These are phyloP conservation scores for Monosporascus sp. DNA, from an alignment of 2,329 filamentous ascomycete species.

Conservation along the genomic window DNA sequence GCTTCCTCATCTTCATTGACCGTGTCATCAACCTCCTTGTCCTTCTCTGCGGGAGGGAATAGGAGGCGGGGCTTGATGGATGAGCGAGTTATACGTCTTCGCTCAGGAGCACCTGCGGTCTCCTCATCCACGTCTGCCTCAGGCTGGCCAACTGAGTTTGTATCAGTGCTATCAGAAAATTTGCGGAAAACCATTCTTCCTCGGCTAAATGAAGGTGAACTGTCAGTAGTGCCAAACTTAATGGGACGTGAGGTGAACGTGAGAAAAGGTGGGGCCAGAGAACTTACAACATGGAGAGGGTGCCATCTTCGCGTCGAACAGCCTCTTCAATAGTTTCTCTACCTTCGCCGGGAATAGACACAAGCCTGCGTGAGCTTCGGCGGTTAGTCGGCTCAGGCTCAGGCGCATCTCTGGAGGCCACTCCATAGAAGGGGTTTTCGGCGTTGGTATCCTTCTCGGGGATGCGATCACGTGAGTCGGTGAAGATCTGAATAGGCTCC, in stretches of 20 bases:
- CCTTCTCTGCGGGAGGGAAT: conserved; percentile 53
- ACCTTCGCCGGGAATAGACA: conserved; percentile 52
- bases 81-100: conserved; percentile 53
- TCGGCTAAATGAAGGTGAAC: conserved; percentile 46
- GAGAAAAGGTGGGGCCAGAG: not conserved
- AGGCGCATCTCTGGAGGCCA: conserved; percentile 29
- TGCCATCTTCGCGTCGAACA: conserved; percentile 61
- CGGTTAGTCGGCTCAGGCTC: conserved; percentile 37
- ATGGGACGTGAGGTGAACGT: conserved; percentile 1
- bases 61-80: conserved; percentile 66
- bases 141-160: conserved; percentile 27
- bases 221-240: conserved; percentile 10
- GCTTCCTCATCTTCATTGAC: conserved; percentile 54
- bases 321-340: conserved; percentile 57
- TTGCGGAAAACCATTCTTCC: conserved; percentile 75
- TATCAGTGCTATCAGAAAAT: conserved; percentile 42
- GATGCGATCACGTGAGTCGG: conserved; percentile 72
- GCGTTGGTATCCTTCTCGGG: conserved; percentile 60
- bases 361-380: conserved; percentile 49
- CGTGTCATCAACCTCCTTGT: conserved; percentile 32
- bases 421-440: conserved; percentile 68
- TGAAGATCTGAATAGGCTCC: conserved; percentile 65
- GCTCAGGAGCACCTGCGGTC: conserved; percentile 26
- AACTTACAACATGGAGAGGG: conserved; percentile 74
- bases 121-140: conserved; percentile 28